phyloP scores from a whole-genome alignment of 768 basidiomycete genomes.

The Boletus patriciae region DNA sequence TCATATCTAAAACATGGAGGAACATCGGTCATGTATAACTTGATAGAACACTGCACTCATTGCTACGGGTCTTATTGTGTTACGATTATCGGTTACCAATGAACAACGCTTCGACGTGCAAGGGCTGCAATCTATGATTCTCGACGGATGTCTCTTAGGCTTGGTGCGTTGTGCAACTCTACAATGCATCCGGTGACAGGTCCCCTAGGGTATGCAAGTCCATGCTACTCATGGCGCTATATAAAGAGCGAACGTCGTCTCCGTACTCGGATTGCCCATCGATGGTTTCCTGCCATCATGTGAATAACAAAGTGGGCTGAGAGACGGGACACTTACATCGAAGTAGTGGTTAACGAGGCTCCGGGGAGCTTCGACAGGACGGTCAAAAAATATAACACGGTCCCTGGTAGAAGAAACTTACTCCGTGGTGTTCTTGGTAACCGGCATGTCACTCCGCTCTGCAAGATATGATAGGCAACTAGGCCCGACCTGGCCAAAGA shows the following conservation, averaged over 20 bases:
- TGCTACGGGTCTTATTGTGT: slow-evolving; percentile 32
- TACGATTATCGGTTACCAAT: slow-evolving; percentile 24
- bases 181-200: slow-evolving; percentile 70
- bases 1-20: slow-evolving; percentile 36
- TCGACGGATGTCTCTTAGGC: neutral
- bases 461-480: slow-evolving; percentile 88
- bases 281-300: slow-evolving; percentile 59
- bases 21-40: slow-evolving; percentile 37
- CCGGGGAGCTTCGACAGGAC: slow-evolving; percentile 63
- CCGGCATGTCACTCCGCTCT: slow-evolving; percentile 85
- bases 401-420: slow-evolving; percentile 39
- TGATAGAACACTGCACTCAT: slow-evolving; percentile 39
- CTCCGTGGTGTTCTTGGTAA: slow-evolving; percentile 94
- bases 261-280: slow-evolving; percentile 72
- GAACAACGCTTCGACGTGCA: neutral
- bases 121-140: neutral
- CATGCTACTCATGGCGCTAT: slow-evolving; percentile 57
- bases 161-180: slow-evolving; percentile 13
- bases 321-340: slow-evolving; percentile 57
- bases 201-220: slow-evolving; percentile 64
- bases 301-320: neutral
- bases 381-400: slow-evolving; percentile 1
- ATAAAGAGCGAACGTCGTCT: slow-evolving; percentile 64
- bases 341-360: slow-evolving; percentile 91
- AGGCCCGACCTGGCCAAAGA: slow-evolving; percentile 66